Percentiles rank a stretch among this genome's conserved stretches.
Conservation (phyloP, 257 asterid species). For the Prunella vulgaris region DNA sequence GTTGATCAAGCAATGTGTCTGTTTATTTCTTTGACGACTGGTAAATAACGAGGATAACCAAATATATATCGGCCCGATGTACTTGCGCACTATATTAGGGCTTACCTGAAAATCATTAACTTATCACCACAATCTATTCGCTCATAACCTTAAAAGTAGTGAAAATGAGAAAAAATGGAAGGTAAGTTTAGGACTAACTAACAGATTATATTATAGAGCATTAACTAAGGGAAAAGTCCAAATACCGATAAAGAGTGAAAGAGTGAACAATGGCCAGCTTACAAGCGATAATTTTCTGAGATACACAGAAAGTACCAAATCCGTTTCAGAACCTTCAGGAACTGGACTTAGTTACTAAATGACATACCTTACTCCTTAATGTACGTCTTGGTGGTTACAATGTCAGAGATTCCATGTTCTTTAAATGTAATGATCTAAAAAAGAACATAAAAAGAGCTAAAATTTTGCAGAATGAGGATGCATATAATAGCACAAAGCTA, state of each 20-base stretch:
- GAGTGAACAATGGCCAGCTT: constrained; percentile 24
- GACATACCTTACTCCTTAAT: constrained; percentile 64
- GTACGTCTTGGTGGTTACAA: constrained; percentile 44
- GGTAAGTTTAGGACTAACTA: not conserved
- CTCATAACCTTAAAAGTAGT: not conserved
- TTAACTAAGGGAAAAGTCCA: not conserved
- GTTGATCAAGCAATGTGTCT: constrained; percentile 58
- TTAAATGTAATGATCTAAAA: constrained; percentile 79
- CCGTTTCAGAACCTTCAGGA: not conserved
- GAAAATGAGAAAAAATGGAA: not conserved
- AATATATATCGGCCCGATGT: constrained; percentile 68
- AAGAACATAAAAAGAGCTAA: constrained; percentile 4
- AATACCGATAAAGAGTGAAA: not conserved
- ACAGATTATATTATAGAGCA: not conserved
- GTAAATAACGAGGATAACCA: constrained; percentile 58
- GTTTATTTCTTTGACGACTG: constrained; percentile 10
- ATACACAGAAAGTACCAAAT: constrained; percentile 20
- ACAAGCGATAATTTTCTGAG: constrained; percentile 68
- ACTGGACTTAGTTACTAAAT: not conserved
- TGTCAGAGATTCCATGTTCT: constrained; percentile 80
- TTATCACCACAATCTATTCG: not conserved
- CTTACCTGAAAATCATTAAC: constrained; percentile 46
- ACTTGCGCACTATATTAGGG: constrained; percentile 67
- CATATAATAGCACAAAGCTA: not conserved
- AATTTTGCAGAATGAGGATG: not conserved